These are phyloP conservation scores for Pseudocercospora macadamiae DNA, from an alignment of 2,329 filamentous ascomycete species.

Conservation along the genomic window DNA sequence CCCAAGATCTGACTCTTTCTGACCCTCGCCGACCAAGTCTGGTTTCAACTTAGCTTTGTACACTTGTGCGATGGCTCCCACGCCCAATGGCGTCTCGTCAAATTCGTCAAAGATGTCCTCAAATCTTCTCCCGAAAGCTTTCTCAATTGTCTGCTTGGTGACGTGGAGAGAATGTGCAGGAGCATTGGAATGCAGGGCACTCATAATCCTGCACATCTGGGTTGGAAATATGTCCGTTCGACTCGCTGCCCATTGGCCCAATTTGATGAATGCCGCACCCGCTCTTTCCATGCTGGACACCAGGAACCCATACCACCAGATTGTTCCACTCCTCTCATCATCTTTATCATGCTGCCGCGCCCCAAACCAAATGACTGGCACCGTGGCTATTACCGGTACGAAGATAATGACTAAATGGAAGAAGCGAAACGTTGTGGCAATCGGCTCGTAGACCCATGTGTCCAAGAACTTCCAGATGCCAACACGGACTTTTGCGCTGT, in stretches of 20 bases:
- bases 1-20: background rate
- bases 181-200: conserved; percentile 89
- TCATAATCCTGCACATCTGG: conserved; percentile 92
- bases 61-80: conserved; percentile 95
- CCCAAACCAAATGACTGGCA: conserved; percentile 83
- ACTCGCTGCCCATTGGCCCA: conserved; percentile 98
- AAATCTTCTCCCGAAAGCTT: conserved; percentile 80
- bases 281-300: conserved; percentile 89
- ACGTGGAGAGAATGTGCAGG: conserved; percentile 83
- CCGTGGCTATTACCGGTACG: conserved; percentile 79
- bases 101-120: conserved; percentile 97
- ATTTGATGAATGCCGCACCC: conserved; percentile 96
- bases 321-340: conserved; percentile 75
- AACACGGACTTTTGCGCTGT: conserved; percentile 61
- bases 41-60: conserved; percentile 93
- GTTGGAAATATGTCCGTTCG: conserved; percentile 93
- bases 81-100: conserved; percentile 82
- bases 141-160: conserved; percentile 77
- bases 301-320: conserved; percentile 94
- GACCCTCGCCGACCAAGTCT: conserved; percentile 63
- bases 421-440: conserved; percentile 86
- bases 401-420: conserved; percentile 86
- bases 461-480: conserved; percentile 70
- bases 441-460: conserved; percentile 73
- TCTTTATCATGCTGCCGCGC: conserved; percentile 63